phyloP scores from a whole-genome alignment of 768 basidiomycete species.

The Amanita muscaria region DNA sequence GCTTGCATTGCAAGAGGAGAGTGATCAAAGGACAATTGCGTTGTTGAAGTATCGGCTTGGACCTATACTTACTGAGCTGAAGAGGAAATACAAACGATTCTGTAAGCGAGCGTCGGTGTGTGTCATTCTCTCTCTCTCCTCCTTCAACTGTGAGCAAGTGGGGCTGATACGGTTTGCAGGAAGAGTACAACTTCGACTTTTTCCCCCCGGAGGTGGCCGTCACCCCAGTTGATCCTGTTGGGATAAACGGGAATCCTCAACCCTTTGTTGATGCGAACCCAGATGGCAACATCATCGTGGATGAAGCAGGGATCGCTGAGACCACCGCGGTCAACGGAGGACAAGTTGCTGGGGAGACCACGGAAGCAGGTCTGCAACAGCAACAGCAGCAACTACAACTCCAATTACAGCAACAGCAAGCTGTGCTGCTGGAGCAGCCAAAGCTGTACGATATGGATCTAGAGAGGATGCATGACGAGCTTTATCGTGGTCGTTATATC shows the following conservation, averaged over 20 bases:
- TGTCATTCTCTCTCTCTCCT: constrained; percentile 10
- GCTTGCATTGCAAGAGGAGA: constrained; percentile 73
- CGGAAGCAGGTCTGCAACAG: constrained; percentile 14
- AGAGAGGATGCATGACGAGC: constrained; percentile 79
- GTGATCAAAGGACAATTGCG: constrained; percentile 68
- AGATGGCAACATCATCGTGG: constrained; percentile 31
- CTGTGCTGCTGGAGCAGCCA: constrained; percentile 18
- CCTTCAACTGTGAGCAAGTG: too few relatives aligned
- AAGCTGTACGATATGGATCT: constrained; percentile 81
- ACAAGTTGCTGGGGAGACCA: constrained; percentile 29
- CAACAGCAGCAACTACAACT: constrained; percentile 31
- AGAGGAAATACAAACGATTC: constrained; percentile 88
- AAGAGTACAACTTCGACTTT: constrained; percentile 60
- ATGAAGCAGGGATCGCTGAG: constrained; percentile 27
- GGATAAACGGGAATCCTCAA: constrained; percentile 5
- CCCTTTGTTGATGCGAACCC: constrained; percentile 9
- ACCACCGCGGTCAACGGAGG: constrained; percentile 23
- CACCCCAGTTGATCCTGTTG: constrained; percentile 4
- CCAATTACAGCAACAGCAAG: constrained; percentile 7
- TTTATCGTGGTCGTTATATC: constrained; percentile 80
- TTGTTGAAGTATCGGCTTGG: constrained; percentile 87
- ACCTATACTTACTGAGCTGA: constrained; percentile 80
- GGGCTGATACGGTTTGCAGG: constrained; percentile 32
- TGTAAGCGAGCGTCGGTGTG: constrained; percentile 70
- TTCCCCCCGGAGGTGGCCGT: constrained; percentile 7